A percentile compares a stretch with the other conserved stretches of the same genome.
phyloP scores from a whole-genome alignment of 2,329 filamentous ascomycete species.

The Epichloe bromicola region DNA sequence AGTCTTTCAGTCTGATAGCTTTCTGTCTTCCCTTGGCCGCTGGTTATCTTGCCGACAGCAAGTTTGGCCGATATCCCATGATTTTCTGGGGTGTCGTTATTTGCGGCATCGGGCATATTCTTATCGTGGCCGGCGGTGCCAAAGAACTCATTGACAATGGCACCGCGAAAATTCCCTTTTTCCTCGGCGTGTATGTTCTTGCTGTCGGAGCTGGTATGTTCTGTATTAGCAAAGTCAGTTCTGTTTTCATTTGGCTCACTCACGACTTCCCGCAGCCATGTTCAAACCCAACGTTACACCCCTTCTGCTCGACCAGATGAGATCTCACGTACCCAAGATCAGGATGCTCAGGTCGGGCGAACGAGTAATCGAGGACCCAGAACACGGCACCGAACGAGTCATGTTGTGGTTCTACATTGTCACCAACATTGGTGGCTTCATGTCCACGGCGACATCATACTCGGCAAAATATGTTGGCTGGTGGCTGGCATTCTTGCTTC shows the following conservation, averaged over 20 bases:
- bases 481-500: slow-evolving; percentile 34
- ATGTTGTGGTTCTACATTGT: slow-evolving; percentile 51
- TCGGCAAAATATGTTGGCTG: slow-evolving; percentile 38
- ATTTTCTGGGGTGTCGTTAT: slow-evolving; percentile 58
- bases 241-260: too few species aligned
- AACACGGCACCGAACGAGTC: slow-evolving; percentile 49
- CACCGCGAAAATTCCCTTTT: slow-evolving; percentile 37
- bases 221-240: too few species aligned
- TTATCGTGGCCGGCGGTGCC: slow-evolving; percentile 49
- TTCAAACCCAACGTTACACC: slow-evolving; percentile 66
- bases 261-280: slow-evolving; percentile 16
- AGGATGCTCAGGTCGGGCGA: slow-evolving; percentile 37
- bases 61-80: slow-evolving; percentile 56
- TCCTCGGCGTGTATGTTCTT: slow-evolving; percentile 45
- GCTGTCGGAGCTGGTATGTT: slow-evolving; percentile 44
- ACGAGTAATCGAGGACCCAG: slow-evolving; percentile 55
- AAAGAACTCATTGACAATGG: slow-evolving; percentile 30
- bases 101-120: slow-evolving; percentile 54
- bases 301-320: slow-evolving; percentile 53
- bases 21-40: slow-evolving; percentile 44
- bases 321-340: slow-evolving; percentile 30
- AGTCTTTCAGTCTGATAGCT: slow-evolving; percentile 44
- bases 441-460: slow-evolving; percentile 38
- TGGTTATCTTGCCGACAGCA: slow-evolving; percentile 51
- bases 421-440: slow-evolving; percentile 41